Percentiles rank a stretch among this genome's conserved stretches.
These are phyloP conservation scores for Mrakia blollopis DNA, from an alignment of 768 basidiomycete species.

Conservation along the genomic window DNA sequence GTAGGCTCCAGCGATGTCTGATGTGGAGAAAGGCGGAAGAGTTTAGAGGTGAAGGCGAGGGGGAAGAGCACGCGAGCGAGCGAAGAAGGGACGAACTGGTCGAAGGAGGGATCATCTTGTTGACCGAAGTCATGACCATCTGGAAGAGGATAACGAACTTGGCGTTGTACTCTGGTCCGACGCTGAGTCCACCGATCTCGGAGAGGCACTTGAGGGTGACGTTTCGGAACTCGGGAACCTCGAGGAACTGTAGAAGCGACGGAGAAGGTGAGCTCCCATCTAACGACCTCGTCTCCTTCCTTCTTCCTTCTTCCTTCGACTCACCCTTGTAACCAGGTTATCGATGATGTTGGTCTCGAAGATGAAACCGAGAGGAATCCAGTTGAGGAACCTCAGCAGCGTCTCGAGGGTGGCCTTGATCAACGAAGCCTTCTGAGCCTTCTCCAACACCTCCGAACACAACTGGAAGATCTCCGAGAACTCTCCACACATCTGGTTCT, in stretches of 20 bases:
- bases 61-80: background rate
- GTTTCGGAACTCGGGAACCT: slow-evolving; percentile 94
- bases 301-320: slow-evolving; percentile 41
- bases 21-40: background rate
- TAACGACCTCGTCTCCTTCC: background rate
- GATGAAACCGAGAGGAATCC: slow-evolving; percentile 98
- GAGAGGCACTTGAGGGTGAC: slow-evolving; percentile 93
- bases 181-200: slow-evolving; percentile 89
- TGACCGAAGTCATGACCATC: slow-evolving; percentile 95
- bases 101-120: slow-evolving; percentile 91
- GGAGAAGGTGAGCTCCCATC: background rate
- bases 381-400: slow-evolving; percentile 89
- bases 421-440: slow-evolving; percentile 90
- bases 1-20: slow-evolving; percentile 84
- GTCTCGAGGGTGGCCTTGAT: slow-evolving; percentile 95
- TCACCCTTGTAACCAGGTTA: slow-evolving; percentile 78
- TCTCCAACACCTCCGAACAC: slow-evolving; percentile 91
- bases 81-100: slow-evolving; percentile 52
- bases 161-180: slow-evolving; percentile 92
- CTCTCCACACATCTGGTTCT: slow-evolving; percentile 96
- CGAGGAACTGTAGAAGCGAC: slow-evolving; percentile 67
- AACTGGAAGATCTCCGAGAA: slow-evolving; percentile 97
- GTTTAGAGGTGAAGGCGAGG: background rate
- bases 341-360: slow-evolving; percentile 98
- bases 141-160: slow-evolving; percentile 97